Evolutionary conservation across 108 stramenopile species (phyloP).

Genomic region (Pseudonitzschia multiseries): DNA sequence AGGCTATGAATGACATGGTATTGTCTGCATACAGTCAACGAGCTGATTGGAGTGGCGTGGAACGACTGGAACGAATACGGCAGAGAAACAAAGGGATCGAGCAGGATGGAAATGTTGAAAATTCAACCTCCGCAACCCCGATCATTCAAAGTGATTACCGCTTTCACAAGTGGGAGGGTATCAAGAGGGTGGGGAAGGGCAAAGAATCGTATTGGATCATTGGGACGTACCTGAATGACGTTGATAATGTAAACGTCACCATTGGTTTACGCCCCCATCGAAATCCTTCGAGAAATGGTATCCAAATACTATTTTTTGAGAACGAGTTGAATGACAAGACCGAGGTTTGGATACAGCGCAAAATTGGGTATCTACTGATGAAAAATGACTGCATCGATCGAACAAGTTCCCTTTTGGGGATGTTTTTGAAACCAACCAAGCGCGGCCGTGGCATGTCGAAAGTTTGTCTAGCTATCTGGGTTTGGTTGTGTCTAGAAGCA

Average conservation of each 20-base stretch:
- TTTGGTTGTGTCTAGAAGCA: conserved; percentile 36
- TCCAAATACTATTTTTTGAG: conserved; percentile 37
- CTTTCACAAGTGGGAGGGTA: conserved; percentile 38
- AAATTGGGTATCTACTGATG: conserved; percentile 49
- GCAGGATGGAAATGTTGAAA: background rate
- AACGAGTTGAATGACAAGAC: conserved; percentile 5
- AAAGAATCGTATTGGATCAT: conserved; percentile 36
- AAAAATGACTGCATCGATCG: conserved; percentile 14
- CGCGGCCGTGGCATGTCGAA: conserved; percentile 42
- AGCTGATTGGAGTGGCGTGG: conserved; percentile 15
- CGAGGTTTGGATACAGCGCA: conserved; percentile 4
- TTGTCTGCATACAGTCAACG: conserved; percentile 16
- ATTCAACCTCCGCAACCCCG: background rate
- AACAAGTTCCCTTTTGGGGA: conserved; percentile 40
- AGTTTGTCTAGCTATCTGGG: conserved; percentile 41
- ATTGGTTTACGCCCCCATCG: conserved; percentile 43
- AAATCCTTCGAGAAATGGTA: conserved; percentile 43
- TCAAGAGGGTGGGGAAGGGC: conserved; percentile 31
- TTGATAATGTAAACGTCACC: conserved; percentile 6
- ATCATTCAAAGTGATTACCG: conserved; percentile 7
- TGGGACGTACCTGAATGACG: background rate
- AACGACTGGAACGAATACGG: conserved; percentile 6
- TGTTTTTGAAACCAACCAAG: conserved; percentile 22
- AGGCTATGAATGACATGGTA: conserved; percentile 21
- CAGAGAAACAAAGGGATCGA: background rate